Evolutionary conservation across 2,329 filamentous ascomycete genomes (phyloP).

Genomic region (Hirsutella rhossiliensis): DNA sequence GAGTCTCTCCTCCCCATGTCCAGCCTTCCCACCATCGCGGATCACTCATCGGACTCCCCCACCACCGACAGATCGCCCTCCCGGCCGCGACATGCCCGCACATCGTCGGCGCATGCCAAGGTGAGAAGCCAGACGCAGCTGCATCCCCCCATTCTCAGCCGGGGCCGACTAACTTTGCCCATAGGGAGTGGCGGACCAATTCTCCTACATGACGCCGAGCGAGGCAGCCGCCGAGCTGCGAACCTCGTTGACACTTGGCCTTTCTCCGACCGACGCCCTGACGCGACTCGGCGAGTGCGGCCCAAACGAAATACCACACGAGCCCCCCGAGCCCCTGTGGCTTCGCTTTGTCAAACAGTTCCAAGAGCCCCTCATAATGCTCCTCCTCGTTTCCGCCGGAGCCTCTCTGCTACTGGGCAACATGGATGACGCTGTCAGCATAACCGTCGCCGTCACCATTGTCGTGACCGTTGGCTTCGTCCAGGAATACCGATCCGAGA

Average conservation of each 20-base stretch:
- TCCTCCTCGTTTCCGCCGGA: slow-evolving; percentile 79
- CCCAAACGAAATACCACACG: slow-evolving; percentile 87
- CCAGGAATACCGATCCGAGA: slow-evolving; percentile 94
- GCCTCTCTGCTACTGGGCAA: slow-evolving; percentile 89
- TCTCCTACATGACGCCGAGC: slow-evolving; percentile 56
- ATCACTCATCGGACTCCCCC: slow-evolving; percentile 11
- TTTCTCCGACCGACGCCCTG: slow-evolving; percentile 71
- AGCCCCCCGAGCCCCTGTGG: slow-evolving; percentile 89
- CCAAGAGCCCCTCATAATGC: slow-evolving; percentile 84
- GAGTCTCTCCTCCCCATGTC: slow-evolving; percentile 21
- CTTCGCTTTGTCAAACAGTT: slow-evolving; percentile 93
- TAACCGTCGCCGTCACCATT: slow-evolving; percentile 90
- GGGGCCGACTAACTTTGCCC: neutral
- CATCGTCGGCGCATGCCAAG: slow-evolving; percentile 43
- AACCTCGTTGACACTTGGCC: slow-evolving; percentile 73
- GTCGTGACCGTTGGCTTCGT: slow-evolving; percentile 94
- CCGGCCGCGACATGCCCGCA: slow-evolving; percentile 27
- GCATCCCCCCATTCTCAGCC: neutral
- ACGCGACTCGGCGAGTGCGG: slow-evolving; percentile 71
- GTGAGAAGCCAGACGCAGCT: slow-evolving; percentile 18
- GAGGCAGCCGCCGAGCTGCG: slow-evolving; percentile 67
- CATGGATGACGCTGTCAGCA: slow-evolving; percentile 88
- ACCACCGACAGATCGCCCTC: slow-evolving; percentile 14
- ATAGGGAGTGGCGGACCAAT: slow-evolving; percentile 46
- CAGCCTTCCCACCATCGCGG: slow-evolving; percentile 20